Percentiles rank a stretch among this genome's conserved stretches.
Evolutionary conservation across 2,329 filamentous ascomycete species (phyloP).

Genomic region (Fusarium piperis): DNA sequence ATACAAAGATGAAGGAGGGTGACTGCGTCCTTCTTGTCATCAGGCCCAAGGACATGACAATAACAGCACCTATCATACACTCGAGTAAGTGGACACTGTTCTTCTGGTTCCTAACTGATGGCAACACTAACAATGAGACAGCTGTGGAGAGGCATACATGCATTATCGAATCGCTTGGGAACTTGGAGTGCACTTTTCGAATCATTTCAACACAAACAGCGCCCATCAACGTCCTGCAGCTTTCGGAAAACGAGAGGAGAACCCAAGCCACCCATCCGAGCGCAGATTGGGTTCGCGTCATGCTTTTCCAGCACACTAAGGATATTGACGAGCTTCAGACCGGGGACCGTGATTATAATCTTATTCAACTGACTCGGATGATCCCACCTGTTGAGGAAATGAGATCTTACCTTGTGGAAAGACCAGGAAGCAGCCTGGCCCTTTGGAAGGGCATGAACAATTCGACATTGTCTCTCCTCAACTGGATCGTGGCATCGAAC

Average conservation of each 20-base stretch:
- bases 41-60: not conserved
- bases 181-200: slow-evolving; percentile 16
- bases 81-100: slow-evolving; percentile 13
- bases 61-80: slow-evolving; percentile 5
- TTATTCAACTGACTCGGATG: slow-evolving; percentile 62
- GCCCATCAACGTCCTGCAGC: not conserved
- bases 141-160: slow-evolving; percentile 32
- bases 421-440: slow-evolving; percentile 52
- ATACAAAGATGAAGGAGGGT: slow-evolving; percentile 26
- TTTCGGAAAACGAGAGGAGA: not conserved
- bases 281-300: slow-evolving; percentile 22
- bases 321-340: slow-evolving; percentile 37
- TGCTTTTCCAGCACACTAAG: slow-evolving; percentile 37
- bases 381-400: slow-evolving; percentile 71
- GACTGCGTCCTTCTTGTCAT: slow-evolving; percentile 29
- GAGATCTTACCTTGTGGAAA: slow-evolving; percentile 56
- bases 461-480: slow-evolving; percentile 73
- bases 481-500: slow-evolving; percentile 93
- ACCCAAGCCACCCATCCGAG: slow-evolving; percentile 9
- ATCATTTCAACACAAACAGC: slow-evolving; percentile 15
- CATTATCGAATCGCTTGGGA: slow-evolving; percentile 13
- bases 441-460: slow-evolving; percentile 67
- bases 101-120: not conserved
- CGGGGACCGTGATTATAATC: slow-evolving; percentile 11
- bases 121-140: slow-evolving; percentile 11